Evolutionary conservation across 2,329 filamentous ascomycete genomes (phyloP), one percentile per base, ranked within the genome.

Genomic region (Monilinia fructigena): DNA sequence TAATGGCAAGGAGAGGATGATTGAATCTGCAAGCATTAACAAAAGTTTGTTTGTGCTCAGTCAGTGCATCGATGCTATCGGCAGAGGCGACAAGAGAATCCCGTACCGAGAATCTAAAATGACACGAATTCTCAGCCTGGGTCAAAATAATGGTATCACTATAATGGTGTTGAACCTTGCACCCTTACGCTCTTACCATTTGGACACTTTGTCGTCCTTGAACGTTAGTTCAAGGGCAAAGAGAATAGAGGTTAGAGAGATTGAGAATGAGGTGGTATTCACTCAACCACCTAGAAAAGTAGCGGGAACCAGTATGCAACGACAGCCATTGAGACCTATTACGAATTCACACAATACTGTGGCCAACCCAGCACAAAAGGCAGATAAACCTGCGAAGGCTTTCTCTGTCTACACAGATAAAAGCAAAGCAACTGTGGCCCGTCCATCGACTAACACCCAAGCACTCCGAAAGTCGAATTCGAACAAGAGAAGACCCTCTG

Each of bases 1-100:
- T 63, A 98, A 98, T 77, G 92, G 89, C 73, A 95, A 93, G 77
- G 93, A 97, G 77, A 85, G 94, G 35, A 82, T 98, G 76, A 86
- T 97, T n/a, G 94, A 98, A 78, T 97, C 93, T 50, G 93, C 94
- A 0, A 94, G 92, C 74, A 98, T 98, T 82, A 98, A 98, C 83
- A 98, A 97, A 80, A 96, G 92, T 70, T 82, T 98, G 8, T 98
- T 98, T 74, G 93, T 97, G 23, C 81, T 98, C 59, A 94, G 92
- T 54, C 93, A 97, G 77, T 98, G 94, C 74, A 94, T 98, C 63
- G 94, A 98, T 76, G 94, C 94, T 66, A 98, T 98, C 75, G 91
- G 90, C 0, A 82, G 86, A 31, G 86, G 86, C 42, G 86, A 89
- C 76, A 85, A 83, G 72, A 86, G 94, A 45, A 94, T 98, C 74